phyloP scores from a whole-genome alignment of 2,329 filamentous ascomycete genomes.

The Corynespora cassiicola region DNA sequence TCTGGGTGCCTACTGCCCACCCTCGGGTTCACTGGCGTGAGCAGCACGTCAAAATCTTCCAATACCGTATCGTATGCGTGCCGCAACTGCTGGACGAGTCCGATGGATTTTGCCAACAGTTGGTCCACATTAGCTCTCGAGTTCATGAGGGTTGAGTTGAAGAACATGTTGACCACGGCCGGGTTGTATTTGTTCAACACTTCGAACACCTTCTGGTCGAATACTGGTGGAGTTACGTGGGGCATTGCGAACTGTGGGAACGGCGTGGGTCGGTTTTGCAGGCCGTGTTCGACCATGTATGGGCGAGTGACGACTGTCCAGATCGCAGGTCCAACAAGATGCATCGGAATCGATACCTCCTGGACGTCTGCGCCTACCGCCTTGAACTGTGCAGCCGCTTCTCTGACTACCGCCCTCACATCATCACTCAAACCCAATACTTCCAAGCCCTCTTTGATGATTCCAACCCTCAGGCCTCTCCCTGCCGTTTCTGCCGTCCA shows the following conservation, averaged over 20 bases:
- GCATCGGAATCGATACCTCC: conserved; percentile 57
- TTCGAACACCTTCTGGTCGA: conserved; percentile 53
- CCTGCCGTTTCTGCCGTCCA: conserved; percentile 40
- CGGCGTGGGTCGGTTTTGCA: conserved; percentile 35
- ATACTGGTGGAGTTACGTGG: conserved; percentile 24
- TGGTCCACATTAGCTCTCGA: conserved; percentile 30
- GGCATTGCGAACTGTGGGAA: conserved; percentile 36
- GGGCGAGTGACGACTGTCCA: conserved; percentile 52
- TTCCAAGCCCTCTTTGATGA: conserved; percentile 54
- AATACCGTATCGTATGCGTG: conserved; percentile 57
- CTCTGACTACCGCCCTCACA: conserved; percentile 47
- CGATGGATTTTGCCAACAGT: conserved; percentile 54
- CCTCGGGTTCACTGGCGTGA: conserved; percentile 56
- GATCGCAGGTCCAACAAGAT: conserved; percentile 53
- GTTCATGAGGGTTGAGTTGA: conserved; percentile 45
- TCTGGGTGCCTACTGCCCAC: conserved; percentile 53
- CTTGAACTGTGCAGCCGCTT: conserved; percentile 46
- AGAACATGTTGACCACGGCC: conserved; percentile 52
- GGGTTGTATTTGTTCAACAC: conserved; percentile 53
- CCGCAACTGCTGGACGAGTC: conserved; percentile 54
- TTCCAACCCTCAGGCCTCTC: conserved; percentile 52
- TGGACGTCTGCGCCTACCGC: conserved; percentile 53
- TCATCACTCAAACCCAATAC: conserved; percentile 46
- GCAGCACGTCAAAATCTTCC: conserved; percentile 53
- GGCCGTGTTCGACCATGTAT: conserved; percentile 30